These are phyloP conservation scores for Hypoxylon intermedium DNA, from an alignment of 495 filamentous ascomycete species.

Conservation along the genomic window DNA sequence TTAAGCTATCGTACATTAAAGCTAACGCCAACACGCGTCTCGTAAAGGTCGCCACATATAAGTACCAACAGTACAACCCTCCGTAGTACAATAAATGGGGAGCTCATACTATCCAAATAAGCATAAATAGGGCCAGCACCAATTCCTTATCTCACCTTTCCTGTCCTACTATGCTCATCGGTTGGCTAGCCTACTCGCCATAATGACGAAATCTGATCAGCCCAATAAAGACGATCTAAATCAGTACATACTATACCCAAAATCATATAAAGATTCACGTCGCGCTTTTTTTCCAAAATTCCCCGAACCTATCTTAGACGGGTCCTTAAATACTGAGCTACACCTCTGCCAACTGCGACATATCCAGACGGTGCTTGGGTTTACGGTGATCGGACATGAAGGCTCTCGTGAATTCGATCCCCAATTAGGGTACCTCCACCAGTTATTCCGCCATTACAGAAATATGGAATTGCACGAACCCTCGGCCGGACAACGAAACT, in stretches of 20 bases:
- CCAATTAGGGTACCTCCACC: neutral
- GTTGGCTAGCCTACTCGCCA: neutral
- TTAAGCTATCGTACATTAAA: neutral
- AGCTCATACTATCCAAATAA: neutral
- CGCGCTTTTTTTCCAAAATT: neutral
- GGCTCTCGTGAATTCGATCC: neutral
- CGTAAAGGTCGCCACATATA: neutral
- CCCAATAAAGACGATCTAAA: neutral
- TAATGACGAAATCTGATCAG: neutral
- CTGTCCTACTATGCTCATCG: neutral
- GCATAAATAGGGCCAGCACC: neutral
- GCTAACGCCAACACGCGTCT: neutral
- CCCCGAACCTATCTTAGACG: neutral
- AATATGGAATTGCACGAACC: too few species aligned
- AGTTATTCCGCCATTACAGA: neutral
- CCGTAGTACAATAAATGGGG: neutral
- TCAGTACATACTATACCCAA: neutral
- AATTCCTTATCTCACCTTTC: neutral
- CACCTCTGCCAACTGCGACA: neutral
- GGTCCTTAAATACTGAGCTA: neutral
- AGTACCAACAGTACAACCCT: neutral
- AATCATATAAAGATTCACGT: neutral
- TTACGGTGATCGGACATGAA: neutral
- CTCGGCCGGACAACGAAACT: too few species aligned
- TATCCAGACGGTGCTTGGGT: neutral